Evolutionary conservation across 2,329 filamentous ascomycete species (phyloP).

Genomic region (Botrytis elliptica): DNA sequence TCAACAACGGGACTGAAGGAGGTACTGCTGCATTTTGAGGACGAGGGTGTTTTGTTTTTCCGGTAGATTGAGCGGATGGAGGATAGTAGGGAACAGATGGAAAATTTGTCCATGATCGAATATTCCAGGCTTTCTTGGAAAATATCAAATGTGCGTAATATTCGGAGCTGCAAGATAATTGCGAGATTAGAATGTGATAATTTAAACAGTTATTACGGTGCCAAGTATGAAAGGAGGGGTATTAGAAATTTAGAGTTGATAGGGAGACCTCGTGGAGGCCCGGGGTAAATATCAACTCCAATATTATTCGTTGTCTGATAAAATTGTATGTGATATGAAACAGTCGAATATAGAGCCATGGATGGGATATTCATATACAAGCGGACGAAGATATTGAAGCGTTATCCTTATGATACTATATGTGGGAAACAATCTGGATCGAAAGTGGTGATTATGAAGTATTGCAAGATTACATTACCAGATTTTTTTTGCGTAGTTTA

Average conservation of each 20-base stretch:
- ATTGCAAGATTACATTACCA: slow-evolving; percentile 7
- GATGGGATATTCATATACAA: not conserved
- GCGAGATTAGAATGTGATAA: slow-evolving; percentile 1
- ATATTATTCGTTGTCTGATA: not conserved
- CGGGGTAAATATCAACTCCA: not conserved
- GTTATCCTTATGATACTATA: not conserved
- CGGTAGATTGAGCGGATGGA: not conserved
- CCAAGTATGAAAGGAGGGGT: not conserved
- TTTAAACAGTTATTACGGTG: not conserved
- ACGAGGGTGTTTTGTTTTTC: not conserved
- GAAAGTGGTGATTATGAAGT: not conserved
- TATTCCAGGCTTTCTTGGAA: not conserved
- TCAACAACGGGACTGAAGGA: not conserved
- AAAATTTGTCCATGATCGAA: not conserved
- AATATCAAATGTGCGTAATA: not conserved
- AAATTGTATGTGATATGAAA: not conserved
- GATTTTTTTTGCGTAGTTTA: not conserved
- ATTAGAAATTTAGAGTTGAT: not conserved
- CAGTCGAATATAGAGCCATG: not conserved
- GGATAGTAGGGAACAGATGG: not conserved
- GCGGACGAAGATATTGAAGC: not conserved
- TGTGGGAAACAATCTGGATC: not conserved
- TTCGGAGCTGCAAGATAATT: not conserved
- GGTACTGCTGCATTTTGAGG: not conserved
- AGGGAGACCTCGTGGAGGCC: not conserved